A percentile compares a stretch with the other conserved stretches of the same genome.
phyloP scores from a whole-genome alignment of 768 basidiomycete genomes.

The Goffeauzyma gilvescens region DNA sequence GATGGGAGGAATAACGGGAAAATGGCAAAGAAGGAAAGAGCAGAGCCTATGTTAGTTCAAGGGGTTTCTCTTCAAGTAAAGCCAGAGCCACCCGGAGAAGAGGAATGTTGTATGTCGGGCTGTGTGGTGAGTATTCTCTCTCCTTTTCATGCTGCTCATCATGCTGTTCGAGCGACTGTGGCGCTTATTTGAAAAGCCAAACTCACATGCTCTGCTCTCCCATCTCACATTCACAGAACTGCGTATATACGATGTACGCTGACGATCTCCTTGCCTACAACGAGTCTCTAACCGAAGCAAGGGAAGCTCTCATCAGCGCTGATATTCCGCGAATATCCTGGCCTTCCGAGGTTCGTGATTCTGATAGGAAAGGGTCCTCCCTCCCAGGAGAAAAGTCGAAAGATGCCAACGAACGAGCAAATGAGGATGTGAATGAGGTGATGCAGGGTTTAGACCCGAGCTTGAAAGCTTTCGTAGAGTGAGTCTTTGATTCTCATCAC shows the following conservation, averaged over 20 bases:
- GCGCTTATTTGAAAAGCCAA: neutral
- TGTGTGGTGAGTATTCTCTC: constrained; percentile 38
- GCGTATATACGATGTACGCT: constrained; percentile 73
- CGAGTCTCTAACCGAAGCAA: constrained; percentile 39
- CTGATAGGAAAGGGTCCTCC: too few relatives aligned
- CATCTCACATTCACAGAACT: constrained; percentile 34
- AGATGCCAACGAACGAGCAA: neutral
- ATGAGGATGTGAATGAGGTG: constrained; percentile 8
- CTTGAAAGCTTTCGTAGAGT: constrained; percentile 8
- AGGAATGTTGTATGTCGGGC: constrained; percentile 84
- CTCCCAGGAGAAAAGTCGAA: constrained; percentile 5
- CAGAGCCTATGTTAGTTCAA: constrained; percentile 12
- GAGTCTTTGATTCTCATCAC: too few relatives aligned
- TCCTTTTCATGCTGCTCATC: neutral
- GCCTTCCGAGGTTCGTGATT: constrained; percentile 41
- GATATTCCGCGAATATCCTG: constrained; percentile 45
- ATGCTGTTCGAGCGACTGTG: neutral
- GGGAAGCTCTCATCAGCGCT: constrained; percentile 37
- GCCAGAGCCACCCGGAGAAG: constrained; percentile 26
- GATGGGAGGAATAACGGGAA: too few relatives aligned
- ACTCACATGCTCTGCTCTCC: neutral
- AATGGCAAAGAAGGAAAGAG: neutral
- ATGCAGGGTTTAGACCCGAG: constrained; percentile 6
- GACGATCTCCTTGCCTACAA: constrained; percentile 50
- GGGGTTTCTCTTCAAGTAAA: constrained; percentile 24